Evolutionary conservation across 148 eudicot species (phyloP), one percentile per base, ranked within the genome.

Genomic region (Dysphania ambrosioides): DNA sequence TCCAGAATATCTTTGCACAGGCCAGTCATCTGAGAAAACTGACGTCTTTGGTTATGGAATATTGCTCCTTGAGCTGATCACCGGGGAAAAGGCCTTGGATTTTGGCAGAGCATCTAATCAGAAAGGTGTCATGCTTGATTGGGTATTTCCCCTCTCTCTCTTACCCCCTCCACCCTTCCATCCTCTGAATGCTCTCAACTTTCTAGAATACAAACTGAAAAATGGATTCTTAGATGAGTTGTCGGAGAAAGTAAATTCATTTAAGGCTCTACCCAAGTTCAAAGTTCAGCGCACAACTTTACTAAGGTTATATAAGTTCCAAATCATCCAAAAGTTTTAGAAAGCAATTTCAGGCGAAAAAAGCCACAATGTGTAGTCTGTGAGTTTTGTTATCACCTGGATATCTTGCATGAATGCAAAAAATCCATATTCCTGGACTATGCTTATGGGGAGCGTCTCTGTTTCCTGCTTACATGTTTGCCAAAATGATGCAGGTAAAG

Each of bases 11-110:
- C 79, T 93, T 26, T 91, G 86, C 5, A 93, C 98, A 0, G 98
- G 98, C 55, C 97, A 93, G 71, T 91, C 98, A n/a, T 93, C 98
- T 1, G 98, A 93, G 79, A 93, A 93, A 76, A 93, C 97, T 2
- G 98, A 93, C 68, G 98, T 93, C 27, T 93, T 93, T 80, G 97
- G 98, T 57, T 93, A 85, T 63, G 98, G 98, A 51, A 88, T 93
- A 70, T 80, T 93, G 83, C 95, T 93, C 65, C 91, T 93, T 53
- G 98, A 93, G 86, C 91, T 93, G 13, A 87, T 93, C 35, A 91
- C 98, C 3, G 98, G 98, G 23, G 85, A 91, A 78, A 93, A 85
- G 69, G 97, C 98, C 26, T 74, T 91, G 77, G 97, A 91, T 71
- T 88, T 93, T 66, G 97, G 97, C 5, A 80, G 91, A 44, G 90